Conservation (phyloP, 345 rosid genomes). For the Eutrema japonicum region DNA sequence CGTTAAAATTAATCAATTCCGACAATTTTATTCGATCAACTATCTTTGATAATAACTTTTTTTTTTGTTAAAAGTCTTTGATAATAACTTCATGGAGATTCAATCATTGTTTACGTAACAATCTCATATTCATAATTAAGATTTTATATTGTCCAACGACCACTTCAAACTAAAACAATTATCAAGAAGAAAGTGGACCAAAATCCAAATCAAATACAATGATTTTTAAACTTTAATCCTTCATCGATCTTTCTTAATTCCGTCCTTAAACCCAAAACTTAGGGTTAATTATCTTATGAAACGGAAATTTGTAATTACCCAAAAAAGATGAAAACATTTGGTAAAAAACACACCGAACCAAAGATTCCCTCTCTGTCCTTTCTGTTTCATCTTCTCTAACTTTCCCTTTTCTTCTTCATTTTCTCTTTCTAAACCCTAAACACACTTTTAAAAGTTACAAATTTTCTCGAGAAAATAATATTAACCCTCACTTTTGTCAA, state of each 20-base stretch:
- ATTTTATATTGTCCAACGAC: neutral
- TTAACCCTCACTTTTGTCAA: neutral
- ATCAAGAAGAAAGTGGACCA: neutral
- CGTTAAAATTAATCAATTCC: no score
- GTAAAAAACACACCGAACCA: neutral
- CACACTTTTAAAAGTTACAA: neutral
- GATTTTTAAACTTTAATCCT: neutral
- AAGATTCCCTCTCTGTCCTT: slow-evolving; percentile 46
- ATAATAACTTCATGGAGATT: no score
- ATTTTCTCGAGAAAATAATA: slow-evolving; percentile 26
- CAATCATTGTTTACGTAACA: neutral
- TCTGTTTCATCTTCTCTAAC: neutral
- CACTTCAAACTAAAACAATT: neutral
- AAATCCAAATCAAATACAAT: neutral
- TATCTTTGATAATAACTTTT: no score
- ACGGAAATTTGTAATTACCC: neutral
- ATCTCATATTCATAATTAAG: neutral
- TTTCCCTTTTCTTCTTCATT: slow-evolving; percentile 19
- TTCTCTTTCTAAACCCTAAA: slow-evolving; percentile 8
- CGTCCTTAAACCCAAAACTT: neutral
- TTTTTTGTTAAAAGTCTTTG: no score
- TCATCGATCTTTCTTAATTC: neutral
- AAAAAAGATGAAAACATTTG: neutral
- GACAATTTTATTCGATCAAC: no score
- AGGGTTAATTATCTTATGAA: neutral